These are phyloP conservation scores for Fermentozyma sake DNA, from an alignment of 1,139 yeast genomes.

Conservation along the genomic window DNA sequence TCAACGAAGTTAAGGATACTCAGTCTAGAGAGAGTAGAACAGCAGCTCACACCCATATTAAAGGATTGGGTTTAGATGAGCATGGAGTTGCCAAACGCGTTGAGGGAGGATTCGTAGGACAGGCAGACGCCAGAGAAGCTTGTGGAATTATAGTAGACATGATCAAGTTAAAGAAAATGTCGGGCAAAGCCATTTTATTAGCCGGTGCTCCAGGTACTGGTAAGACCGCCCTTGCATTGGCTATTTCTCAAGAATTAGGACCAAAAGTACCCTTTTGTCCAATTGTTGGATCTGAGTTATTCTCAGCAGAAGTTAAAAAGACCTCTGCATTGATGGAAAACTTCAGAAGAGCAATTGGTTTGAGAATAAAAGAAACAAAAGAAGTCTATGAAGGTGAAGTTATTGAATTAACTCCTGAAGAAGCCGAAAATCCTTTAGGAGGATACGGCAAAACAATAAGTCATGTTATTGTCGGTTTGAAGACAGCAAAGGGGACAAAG, in stretches of 20 bases:
- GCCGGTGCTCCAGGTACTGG: slow-evolving; percentile 99
- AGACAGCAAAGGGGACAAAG: slow-evolving; percentile 94
- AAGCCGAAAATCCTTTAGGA: slow-evolving; percentile 93
- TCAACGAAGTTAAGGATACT: slow-evolving; percentile 71
- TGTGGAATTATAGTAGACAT: slow-evolving; percentile 94
- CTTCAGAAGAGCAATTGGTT: slow-evolving; percentile 93
- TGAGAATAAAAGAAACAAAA: slow-evolving; percentile 92
- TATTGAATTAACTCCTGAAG: slow-evolving; percentile 93
- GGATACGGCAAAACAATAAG: slow-evolving; percentile 96
- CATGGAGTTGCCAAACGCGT: slow-evolving; percentile 78
- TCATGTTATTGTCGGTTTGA: slow-evolving; percentile 90
- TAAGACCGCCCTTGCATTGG: slow-evolving; percentile 93
- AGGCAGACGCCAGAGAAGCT: slow-evolving; percentile 91
- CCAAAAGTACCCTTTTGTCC: slow-evolving; percentile 99
- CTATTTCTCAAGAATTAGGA: slow-evolving; percentile 94
- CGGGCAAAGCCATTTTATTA: slow-evolving; percentile 90
- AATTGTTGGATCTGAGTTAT: slow-evolving; percentile 90
- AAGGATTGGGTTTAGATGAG: slow-evolving; percentile 91
- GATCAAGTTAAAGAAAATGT: slow-evolving; percentile 88
- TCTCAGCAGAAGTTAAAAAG: slow-evolving; percentile 96
- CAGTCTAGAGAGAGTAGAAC: slow-evolving; percentile 67
- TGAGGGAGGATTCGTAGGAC: slow-evolving; percentile 97
- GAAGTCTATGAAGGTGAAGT: slow-evolving; percentile 99
- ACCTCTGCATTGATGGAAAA: slow-evolving; percentile 97
- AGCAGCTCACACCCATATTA: slow-evolving; percentile 96